Base-by-base conservation (phyloP, 2,329 filamentous ascomycete species). In the Alternaria sp. region DNA sequence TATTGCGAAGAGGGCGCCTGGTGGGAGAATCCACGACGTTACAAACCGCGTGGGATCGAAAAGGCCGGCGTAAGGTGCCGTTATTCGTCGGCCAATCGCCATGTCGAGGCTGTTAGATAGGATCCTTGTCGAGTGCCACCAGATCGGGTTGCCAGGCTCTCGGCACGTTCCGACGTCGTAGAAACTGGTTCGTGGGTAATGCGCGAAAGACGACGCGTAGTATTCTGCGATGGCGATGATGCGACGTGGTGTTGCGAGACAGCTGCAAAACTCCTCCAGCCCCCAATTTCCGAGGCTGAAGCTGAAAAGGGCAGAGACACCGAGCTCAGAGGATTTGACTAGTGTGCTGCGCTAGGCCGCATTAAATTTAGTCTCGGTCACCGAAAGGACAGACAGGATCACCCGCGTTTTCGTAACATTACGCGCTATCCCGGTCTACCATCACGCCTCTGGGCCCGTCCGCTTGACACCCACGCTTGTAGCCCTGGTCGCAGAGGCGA, bases 21-120 rank as follows among this genome's bases (percentile, higher is more conserved):
- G 90, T 24, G 87, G 79, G n/a, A 96, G 78, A 8, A 94, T 78
- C 91, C 92, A 96, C 14, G 92, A 96, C 16, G 92, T 95, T 76
- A 88, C 87, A 80, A 91, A 93, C 59, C 89, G 85, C 42, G 85
- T 78, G 28, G 76, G 72, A 69, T 85, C 83, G 60, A 81, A 79
- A 16, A 53, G 57, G 20, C 61, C 67, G 64, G 81, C 73, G 61
- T 66, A 65, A 9, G 66, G 62, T 18, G 63, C 49, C 26, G 65
- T 60, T 44, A 72, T 61, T 24, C 66, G 65, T 54, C 61, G 67
- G 56, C 66, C 69, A 60, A 71, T 58, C 51, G 70, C 62, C 74
- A 78, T 78, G 44, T 36, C 51, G 61, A 41, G 54, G 58, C 55
- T 42, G 48, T 34, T 5, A 22, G 36, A 56, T 57, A 60, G 54